A percentile compares a stretch with the other conserved stretches of the same genome.
Evolutionary conservation across 2,329 filamentous ascomycete genomes (phyloP).

Genomic region (Scytalidium sp.): DNA sequence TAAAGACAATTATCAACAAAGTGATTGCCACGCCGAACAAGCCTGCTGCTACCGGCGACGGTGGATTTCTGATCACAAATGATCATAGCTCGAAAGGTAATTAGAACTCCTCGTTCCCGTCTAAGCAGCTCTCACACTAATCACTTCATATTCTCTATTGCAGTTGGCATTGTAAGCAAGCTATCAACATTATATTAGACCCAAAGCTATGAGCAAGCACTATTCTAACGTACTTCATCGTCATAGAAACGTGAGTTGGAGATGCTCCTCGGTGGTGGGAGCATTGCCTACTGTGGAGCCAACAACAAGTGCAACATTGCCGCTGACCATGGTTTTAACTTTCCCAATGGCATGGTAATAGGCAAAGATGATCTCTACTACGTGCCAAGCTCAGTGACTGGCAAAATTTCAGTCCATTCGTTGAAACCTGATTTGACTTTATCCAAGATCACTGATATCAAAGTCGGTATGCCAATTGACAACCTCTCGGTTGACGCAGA

Average conservation of each 20-base stretch:
- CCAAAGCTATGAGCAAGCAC: too few species aligned
- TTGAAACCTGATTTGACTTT: conserved; percentile 5
- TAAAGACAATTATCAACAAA: conserved; percentile 25
- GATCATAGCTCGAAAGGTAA: conserved; percentile 27
- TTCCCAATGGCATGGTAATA: conserved; percentile 28
- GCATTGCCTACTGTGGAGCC: conserved; percentile 18
- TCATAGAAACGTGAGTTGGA: conserved; percentile 14
- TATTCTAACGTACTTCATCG: neutral
- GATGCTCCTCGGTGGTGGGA: conserved; percentile 20
- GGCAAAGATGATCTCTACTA: conserved; percentile 24
- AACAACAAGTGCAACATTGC: conserved; percentile 19
- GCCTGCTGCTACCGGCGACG: conserved; percentile 22
- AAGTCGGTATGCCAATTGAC: conserved; percentile 28
- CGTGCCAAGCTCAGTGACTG: conserved; percentile 23
- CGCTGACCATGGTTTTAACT: conserved; percentile 16
- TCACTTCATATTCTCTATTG: too few species aligned
- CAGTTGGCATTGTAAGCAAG: conserved; percentile 1
- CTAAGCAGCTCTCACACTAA: neutral
- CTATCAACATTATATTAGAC: too few species aligned
- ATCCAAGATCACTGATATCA: conserved; percentile 16
- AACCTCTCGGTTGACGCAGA: conserved; percentile 28
- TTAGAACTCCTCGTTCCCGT: conserved; percentile 1
- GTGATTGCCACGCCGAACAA: conserved; percentile 28
- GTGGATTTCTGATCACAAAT: conserved; percentile 30
- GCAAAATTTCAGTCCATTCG: conserved; percentile 21